Percentiles rank a stretch among this genome's conserved stretches.
phyloP scores from a whole-genome alignment of 495 filamentous ascomycete species.

The Staphylotrichum tortipilum region DNA sequence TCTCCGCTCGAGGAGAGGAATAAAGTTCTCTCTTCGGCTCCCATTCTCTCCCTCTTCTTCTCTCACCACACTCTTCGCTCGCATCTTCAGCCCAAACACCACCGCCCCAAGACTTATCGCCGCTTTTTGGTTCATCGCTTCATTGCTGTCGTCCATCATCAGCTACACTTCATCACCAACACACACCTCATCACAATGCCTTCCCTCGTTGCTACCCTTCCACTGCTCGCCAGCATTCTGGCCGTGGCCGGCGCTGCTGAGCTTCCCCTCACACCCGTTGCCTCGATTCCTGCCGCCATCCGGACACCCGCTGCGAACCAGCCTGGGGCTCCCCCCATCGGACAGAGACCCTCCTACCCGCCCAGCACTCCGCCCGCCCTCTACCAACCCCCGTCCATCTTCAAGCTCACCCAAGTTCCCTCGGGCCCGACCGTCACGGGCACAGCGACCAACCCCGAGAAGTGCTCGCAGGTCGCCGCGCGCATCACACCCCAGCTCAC shows the following conservation, averaged over 20 bases:
- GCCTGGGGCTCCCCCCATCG: not conserved
- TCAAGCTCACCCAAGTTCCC: not conserved
- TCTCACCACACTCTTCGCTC: not conserved
- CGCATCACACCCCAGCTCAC: conserved; percentile 4
- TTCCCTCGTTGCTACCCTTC: not conserved
- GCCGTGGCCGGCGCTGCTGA: not conserved
- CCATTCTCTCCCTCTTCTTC: not conserved
- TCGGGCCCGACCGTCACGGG: not conserved
- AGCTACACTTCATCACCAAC: not conserved
- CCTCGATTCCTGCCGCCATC: not conserved
- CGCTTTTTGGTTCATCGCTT: not conserved
- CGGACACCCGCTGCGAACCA: not conserved
- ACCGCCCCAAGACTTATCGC: not conserved
- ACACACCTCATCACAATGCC: not conserved
- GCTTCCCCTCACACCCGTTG: conserved; percentile 1
- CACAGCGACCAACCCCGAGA: not conserved
- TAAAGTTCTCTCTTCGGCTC: not conserved
- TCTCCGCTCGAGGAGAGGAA: not conserved
- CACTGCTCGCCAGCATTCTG: conserved; percentile 1
- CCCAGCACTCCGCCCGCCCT: not conserved
- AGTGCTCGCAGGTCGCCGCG: not conserved
- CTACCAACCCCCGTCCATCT: not conserved
- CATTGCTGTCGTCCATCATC: not conserved
- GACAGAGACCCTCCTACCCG: not conserved
- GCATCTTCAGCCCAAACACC: conserved; percentile 1